Conservation (phyloP, 2,329 filamentous ascomycete genomes). For the Scytalidium lignicola region DNA sequence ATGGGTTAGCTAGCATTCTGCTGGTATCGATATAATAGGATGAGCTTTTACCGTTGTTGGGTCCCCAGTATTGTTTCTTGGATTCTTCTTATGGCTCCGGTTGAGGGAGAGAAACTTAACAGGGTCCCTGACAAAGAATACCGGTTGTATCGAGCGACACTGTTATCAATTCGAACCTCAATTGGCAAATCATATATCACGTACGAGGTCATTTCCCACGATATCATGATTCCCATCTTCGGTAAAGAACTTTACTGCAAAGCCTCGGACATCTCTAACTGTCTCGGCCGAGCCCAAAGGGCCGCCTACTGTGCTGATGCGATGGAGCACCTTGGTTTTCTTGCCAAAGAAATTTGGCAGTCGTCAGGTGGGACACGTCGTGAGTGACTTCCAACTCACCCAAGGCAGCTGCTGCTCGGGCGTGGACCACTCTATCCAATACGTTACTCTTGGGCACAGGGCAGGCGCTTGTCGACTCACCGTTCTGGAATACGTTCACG, state of each 20-base stretch:
- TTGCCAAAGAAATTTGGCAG: slow-evolving; percentile 46
- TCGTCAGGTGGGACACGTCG: slow-evolving; percentile 25
- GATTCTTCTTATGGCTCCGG: slow-evolving; percentile 48
- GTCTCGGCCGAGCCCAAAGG: slow-evolving; percentile 65
- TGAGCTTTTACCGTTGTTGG: no score
- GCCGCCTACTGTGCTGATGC: slow-evolving; percentile 68
- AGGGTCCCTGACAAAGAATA: slow-evolving; percentile 73
- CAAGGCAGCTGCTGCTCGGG: slow-evolving; percentile 52
- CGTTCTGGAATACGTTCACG: no score
- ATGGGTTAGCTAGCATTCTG: no score
- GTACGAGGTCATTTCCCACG: slow-evolving; percentile 72
- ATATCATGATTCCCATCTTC: slow-evolving; percentile 68
- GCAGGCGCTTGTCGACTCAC: no score
- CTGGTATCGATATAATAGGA: no score
- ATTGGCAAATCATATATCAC: no score
- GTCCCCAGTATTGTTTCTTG: slow-evolving; percentile 30
- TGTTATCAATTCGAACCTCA: no score
- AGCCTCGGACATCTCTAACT: slow-evolving; percentile 62
- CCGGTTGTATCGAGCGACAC: no score
- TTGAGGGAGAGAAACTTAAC: slow-evolving; percentile 72
- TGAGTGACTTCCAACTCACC: slow-evolving; percentile 50
- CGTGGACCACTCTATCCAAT: slow-evolving; percentile 55
- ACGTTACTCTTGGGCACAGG: no score
- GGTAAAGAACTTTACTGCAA: slow-evolving; percentile 65
- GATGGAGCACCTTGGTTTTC: slow-evolving; percentile 59